These are phyloP conservation scores for Flagelloscypha sp. DNA, from an alignment of 768 basidiomycete genomes.

Conservation along the genomic window DNA sequence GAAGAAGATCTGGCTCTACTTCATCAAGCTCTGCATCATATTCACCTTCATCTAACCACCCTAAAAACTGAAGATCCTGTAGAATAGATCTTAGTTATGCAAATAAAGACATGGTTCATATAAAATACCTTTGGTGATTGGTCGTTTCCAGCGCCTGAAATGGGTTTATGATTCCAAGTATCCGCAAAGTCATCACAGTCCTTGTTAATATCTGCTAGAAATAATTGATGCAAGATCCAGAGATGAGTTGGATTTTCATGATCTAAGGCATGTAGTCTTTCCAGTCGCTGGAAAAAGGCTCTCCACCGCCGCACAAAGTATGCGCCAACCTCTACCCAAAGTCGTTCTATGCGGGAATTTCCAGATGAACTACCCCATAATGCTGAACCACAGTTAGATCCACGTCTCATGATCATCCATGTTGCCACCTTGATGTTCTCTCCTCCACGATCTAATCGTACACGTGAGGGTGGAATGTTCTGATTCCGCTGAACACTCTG, in stretches of 20 bases:
- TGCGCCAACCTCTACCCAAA: constrained; percentile 35
- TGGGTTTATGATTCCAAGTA: constrained; percentile 33
- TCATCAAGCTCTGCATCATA: constrained; percentile 8
- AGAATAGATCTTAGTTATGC: no score
- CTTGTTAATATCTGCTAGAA: constrained; percentile 26
- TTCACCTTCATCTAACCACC: constrained; percentile 2
- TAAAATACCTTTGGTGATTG: constrained; percentile 14
- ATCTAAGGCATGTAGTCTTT: constrained; percentile 26
- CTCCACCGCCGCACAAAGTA: constrained; percentile 33
- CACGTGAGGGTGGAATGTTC: constrained; percentile 17
- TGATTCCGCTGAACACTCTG: constrained; percentile 10
- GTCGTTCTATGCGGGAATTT: constrained; percentile 35
- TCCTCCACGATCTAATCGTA: constrained; percentile 25
- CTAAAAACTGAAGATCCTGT: constrained; percentile 5
- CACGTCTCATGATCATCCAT: constrained; percentile 25
- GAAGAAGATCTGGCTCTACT: constrained; percentile 4
- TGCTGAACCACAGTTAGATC: constrained; percentile 21
- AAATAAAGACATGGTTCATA: no score
- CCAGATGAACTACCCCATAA: constrained; percentile 26
- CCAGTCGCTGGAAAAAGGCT: constrained; percentile 31
- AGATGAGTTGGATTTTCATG: constrained; percentile 22
- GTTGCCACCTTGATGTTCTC: constrained; percentile 26
- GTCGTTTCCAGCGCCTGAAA: constrained; percentile 20
- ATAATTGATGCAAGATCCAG: constrained; percentile 37
- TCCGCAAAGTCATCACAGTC: constrained; percentile 26